Base-by-base conservation (phyloP, 73 alveolate genomes). In the Strombidium stylifer region DNA sequence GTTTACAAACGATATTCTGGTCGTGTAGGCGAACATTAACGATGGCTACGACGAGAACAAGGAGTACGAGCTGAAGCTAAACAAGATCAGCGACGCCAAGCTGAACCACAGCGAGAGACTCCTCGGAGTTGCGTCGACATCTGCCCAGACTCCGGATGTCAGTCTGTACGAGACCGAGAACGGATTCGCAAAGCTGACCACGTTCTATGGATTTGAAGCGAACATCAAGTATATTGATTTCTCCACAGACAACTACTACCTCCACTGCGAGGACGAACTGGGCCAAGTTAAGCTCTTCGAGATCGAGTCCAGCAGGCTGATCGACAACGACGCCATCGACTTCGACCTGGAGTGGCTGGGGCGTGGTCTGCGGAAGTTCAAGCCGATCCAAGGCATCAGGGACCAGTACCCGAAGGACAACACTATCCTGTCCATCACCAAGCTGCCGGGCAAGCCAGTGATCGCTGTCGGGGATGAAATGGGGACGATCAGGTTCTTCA, bases 301-400 rank as follows among this genome's bases (percentile, higher is more conserved):
- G 42, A 69, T 88, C 37, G 85, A 64, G 37, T 41, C 75, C 39
- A 69, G 61, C 61, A 59, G 85, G 26, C 45, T 76, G 0, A 72
- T 81, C 15, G 54, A 81, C 49, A 77, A 85, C 20, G 77, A 82
- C 52, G 81, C 82, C 32, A 61, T 88, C 16, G 92, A 87, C 41
- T 93, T 93, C 71, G 96, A 93, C 39, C 54, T 93, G 48, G 98
- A 93, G 74, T 90, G 97, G 98, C 82, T 93, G 68, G 95, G 97
- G 51, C 95, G 90, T 70, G 98, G 98, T 21, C 84, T 93, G 28
- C 86, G 89, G 83, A 67, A 72, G 53, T 79, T 92, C 14, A 80
- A 94, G 8, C 82, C 75, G 23, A 72, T 92, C n/a, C 86, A 92
- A 53, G 95, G 96, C 42, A 92, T 93, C 27, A 97, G 90, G 56